Evolutionary conservation across 2,329 filamentous ascomycete genomes (phyloP).

Genomic region (Botrytis squamosa): DNA sequence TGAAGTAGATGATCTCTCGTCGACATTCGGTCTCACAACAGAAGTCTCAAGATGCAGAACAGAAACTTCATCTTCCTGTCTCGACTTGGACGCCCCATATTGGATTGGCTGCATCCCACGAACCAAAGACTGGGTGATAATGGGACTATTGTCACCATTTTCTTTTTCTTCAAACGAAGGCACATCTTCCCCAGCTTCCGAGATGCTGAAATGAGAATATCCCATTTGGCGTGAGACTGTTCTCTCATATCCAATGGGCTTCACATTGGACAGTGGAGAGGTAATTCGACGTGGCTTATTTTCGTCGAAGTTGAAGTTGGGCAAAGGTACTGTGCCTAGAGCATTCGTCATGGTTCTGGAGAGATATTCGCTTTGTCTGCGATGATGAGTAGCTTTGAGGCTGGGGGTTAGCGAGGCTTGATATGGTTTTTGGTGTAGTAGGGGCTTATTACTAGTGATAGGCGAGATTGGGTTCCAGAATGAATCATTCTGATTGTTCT

Average conservation of each 20-base stretch:
- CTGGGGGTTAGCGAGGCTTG: neutral
- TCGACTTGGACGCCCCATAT: neutral
- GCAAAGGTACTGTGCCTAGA: accelerated
- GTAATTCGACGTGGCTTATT: neutral
- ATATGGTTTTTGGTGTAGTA: accelerated
- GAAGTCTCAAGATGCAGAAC: neutral
- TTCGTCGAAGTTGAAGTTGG: neutral
- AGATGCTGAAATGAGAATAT: neutral
- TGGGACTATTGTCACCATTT: neutral
- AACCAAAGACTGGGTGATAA: neutral
- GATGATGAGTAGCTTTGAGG: accelerated
- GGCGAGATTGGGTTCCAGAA: neutral
- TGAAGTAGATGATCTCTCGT: accelerated
- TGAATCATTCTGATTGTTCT: accelerated
- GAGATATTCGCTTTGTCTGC: neutral
- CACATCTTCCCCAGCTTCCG: neutral
- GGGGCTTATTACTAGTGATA: neutral
- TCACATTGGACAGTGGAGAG: neutral
- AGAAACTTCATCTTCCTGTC: neutral
- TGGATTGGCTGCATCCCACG: accelerated
- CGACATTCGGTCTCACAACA: accelerated
- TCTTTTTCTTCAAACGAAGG: neutral
- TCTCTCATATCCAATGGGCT: neutral
- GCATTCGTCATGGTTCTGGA: neutral
- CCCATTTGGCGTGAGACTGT: neutral